phyloP scores from a whole-genome alignment of 495 filamentous ascomycete genomes.

The Diplogelasinospora grovesii region DNA sequence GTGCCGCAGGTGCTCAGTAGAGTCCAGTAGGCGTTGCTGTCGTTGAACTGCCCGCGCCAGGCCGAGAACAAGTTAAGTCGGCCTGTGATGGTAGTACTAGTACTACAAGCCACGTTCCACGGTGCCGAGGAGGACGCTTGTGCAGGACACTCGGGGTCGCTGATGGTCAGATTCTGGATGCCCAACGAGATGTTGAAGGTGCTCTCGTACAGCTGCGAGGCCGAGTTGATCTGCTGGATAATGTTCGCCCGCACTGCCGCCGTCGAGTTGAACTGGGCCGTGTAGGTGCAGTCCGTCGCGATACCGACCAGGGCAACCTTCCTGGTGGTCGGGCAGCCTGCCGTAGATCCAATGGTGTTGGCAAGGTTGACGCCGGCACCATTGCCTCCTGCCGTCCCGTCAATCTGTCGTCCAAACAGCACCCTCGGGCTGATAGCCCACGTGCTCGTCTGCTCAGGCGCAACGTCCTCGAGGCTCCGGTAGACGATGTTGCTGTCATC shows the following conservation, averaged over 20 bases:
- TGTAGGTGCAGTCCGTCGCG: slow-evolving; percentile 88
- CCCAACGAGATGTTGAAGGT: slow-evolving; percentile 93
- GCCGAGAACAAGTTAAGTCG: slow-evolving; percentile 81
- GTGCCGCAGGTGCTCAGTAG: slow-evolving; percentile 81
- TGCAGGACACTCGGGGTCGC: slow-evolving; percentile 58
- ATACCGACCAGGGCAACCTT: slow-evolving; percentile 89
- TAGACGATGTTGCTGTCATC: slow-evolving; percentile 62
- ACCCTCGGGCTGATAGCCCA: slow-evolving; percentile 23
- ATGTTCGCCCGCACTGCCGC: slow-evolving; percentile 60
- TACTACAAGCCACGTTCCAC: slow-evolving; percentile 74
- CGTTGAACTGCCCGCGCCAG: slow-evolving; percentile 69
- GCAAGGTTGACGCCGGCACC: slow-evolving; percentile 77
- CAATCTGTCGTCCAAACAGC: slow-evolving; percentile 40
- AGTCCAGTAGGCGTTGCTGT: slow-evolving; percentile 90
- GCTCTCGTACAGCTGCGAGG: slow-evolving; percentile 78
- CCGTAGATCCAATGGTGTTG: slow-evolving; percentile 70
- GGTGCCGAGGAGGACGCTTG: slow-evolving; percentile 54
- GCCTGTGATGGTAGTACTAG: slow-evolving; percentile 58
- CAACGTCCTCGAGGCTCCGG: slow-evolving; percentile 23
- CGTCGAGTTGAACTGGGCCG: slow-evolving; percentile 55
- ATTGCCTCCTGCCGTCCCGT: slow-evolving; percentile 61
- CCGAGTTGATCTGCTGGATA: slow-evolving; percentile 77
- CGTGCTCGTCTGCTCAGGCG: slow-evolving; percentile 14
- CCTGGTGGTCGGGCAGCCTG: slow-evolving; percentile 78
- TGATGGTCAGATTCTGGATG: slow-evolving; percentile 76